Conservation (phyloP, 352 stramenopile genomes). For the Aphanomyces invadans region DNA sequence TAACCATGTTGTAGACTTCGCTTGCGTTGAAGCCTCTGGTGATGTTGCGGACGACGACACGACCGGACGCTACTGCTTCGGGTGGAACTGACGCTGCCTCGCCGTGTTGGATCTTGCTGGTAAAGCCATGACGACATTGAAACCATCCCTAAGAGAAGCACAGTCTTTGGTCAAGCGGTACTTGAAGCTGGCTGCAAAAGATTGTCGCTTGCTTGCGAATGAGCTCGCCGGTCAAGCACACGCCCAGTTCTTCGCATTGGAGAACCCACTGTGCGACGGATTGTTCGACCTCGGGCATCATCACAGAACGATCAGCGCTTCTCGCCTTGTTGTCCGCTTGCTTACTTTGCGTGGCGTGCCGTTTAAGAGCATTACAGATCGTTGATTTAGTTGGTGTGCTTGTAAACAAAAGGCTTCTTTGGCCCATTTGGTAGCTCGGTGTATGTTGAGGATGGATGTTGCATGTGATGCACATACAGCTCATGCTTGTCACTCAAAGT, state of each 20-base stretch:
- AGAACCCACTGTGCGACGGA: background rate
- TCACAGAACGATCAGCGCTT: background rate
- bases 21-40: slow-evolving; percentile 10
- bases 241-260: background rate
- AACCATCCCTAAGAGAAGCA: slow-evolving; percentile 21
- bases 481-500: no score
- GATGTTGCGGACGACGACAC: background rate
- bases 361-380: background rate
- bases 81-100: slow-evolving; percentile 12
- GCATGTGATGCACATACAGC: no score
- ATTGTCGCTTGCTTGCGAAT: background rate
- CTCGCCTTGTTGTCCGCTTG: background rate
- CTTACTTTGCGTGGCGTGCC: background rate
- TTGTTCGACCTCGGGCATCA: background rate
- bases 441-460: no score
- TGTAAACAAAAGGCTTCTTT: no score
- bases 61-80: background rate
- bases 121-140: slow-evolving; percentile 19
- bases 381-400: background rate
- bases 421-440: no score
- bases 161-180: background rate
- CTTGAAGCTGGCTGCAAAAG: background rate
- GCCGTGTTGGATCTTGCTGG: slow-evolving; percentile 6
- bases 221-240: background rate
- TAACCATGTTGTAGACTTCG: slow-evolving; percentile 26